Conservation (phyloP, 2,329 filamentous ascomycete species). For the Fusarium pilosicola region DNA sequence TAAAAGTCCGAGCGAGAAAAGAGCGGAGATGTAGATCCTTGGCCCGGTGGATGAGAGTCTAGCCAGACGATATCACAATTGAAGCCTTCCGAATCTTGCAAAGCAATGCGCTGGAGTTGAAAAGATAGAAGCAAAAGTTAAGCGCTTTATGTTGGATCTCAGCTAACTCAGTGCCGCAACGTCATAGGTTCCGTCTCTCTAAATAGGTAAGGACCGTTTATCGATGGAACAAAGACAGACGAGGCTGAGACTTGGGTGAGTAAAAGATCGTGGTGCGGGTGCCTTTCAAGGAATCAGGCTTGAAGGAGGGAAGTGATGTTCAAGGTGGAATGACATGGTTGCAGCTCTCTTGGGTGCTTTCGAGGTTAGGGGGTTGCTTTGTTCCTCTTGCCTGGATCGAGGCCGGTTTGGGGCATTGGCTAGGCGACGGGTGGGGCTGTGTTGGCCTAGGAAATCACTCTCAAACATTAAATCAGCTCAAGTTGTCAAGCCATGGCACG, state of each 20-base stretch:
- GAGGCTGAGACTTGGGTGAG: constrained; percentile 28
- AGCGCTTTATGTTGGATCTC: constrained; percentile 33
- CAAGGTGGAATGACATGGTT: constrained; percentile 44
- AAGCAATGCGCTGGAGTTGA: background rate
- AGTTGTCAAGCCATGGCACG: background rate
- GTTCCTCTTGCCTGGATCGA: constrained; percentile 34
- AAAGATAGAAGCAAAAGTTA: constrained; percentile 21
- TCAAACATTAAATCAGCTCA: background rate
- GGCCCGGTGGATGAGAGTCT: background rate
- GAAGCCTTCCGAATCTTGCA: background rate
- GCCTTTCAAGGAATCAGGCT: constrained; percentile 32
- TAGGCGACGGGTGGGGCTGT: constrained; percentile 46
- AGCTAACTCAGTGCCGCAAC: constrained; percentile 40
- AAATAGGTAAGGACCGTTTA: constrained; percentile 21
- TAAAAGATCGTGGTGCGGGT: constrained; percentile 4
- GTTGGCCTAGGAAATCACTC: background rate
- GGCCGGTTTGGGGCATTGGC: constrained; percentile 43
- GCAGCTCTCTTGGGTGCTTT: constrained; percentile 21
- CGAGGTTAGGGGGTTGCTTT: constrained; percentile 37
- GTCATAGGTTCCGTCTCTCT: constrained; percentile 37
- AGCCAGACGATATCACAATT: background rate
- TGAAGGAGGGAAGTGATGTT: constrained; percentile 42
- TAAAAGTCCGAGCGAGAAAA: constrained; percentile 26
- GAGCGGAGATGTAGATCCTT: constrained; percentile 23
- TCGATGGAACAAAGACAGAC: constrained; percentile 14